Conservation (phyloP, 441 rosid genomes). For the Brassica balearica region DNA sequence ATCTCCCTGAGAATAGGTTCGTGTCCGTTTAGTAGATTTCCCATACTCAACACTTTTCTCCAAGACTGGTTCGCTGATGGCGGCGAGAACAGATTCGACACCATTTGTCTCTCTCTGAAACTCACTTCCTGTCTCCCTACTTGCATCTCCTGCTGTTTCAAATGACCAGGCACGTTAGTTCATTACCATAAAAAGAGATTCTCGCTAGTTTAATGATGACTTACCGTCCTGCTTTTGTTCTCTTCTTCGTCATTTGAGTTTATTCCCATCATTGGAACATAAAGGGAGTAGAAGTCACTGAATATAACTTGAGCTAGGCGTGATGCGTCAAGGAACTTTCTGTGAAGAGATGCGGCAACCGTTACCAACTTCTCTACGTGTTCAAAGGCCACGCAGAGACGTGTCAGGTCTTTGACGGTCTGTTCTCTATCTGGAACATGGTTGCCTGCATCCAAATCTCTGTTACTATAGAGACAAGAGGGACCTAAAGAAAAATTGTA, state of each 20-base stretch:
- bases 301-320: conserved; percentile 75
- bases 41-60: conserved; percentile 99
- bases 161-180: conserved; percentile 19
- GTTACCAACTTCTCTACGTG: conserved; percentile 79
- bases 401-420: conserved; percentile 69
- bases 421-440: conserved; percentile 55
- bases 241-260: conserved; percentile 51
- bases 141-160: conserved; percentile 64
- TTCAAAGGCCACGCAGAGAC: conserved; percentile 70
- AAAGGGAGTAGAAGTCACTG: conserved; percentile 66
- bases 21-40: conserved; percentile 97
- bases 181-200: conserved; percentile 8
- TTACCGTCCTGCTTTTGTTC: conserved; percentile 57
- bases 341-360: conserved; percentile 90
- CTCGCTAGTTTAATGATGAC: conserved; percentile 22
- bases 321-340: conserved; percentile 76
- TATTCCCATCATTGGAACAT: conserved; percentile 70
- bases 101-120: conserved; percentile 62
- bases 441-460: conserved; percentile 55
- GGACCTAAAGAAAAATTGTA: conserved; percentile 26
- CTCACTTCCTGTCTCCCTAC: conserved; percentile 58
- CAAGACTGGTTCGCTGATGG: conserved; percentile 92
- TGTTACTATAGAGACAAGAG: conserved; percentile 12
- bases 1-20: conserved; percentile 90
- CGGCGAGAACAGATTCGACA: conserved; percentile 73